A percentile compares a stretch with the other conserved stretches of the same genome.
Evolutionary conservation across 495 filamentous ascomycete species (phyloP).

Genomic region (Arthonia radiata): DNA sequence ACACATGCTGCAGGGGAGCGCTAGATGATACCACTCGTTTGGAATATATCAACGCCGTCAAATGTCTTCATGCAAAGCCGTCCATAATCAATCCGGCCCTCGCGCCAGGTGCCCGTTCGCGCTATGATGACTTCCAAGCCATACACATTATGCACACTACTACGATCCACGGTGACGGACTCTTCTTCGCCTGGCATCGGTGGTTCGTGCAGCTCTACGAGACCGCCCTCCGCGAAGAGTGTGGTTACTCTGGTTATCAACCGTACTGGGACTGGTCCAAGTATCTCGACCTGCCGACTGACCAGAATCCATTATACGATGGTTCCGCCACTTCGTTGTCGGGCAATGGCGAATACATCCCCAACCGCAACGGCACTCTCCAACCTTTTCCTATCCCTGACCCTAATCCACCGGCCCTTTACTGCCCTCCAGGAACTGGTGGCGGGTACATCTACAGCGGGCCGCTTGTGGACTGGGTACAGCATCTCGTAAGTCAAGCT

Average conservation of each 20-base stretch:
- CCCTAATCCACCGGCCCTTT: slow-evolving; percentile 4
- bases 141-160: slow-evolving; percentile 40
- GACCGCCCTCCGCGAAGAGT: slow-evolving; percentile 41
- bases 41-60: slow-evolving; percentile 35
- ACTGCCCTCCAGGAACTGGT: slow-evolving; percentile 24
- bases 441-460: slow-evolving; percentile 39
- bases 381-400: slow-evolving; percentile 10
- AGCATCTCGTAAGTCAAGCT: slow-evolving; percentile 7
- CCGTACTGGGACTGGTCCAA: slow-evolving; percentile 46
- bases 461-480: slow-evolving; percentile 20
- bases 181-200: slow-evolving; percentile 47
- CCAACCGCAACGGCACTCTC: slow-evolving; percentile 12
- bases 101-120: slow-evolving; percentile 25
- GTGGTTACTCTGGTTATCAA: slow-evolving; percentile 36
- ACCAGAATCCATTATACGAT: slow-evolving; percentile 41
- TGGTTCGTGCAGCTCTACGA: slow-evolving; percentile 41
- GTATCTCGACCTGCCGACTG: slow-evolving; percentile 17
- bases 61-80: slow-evolving; percentile 31
- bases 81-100: slow-evolving; percentile 17
- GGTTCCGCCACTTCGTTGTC: slow-evolving; percentile 32
- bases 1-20: slow-evolving; percentile 20
- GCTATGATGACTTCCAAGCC: slow-evolving; percentile 48
- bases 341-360: slow-evolving; percentile 29
- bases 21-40: slow-evolving; percentile 23
- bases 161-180: slow-evolving; percentile 37